phyloP scores from a whole-genome alignment of 768 basidiomycete species.

The Suillus cothurnatus region DNA sequence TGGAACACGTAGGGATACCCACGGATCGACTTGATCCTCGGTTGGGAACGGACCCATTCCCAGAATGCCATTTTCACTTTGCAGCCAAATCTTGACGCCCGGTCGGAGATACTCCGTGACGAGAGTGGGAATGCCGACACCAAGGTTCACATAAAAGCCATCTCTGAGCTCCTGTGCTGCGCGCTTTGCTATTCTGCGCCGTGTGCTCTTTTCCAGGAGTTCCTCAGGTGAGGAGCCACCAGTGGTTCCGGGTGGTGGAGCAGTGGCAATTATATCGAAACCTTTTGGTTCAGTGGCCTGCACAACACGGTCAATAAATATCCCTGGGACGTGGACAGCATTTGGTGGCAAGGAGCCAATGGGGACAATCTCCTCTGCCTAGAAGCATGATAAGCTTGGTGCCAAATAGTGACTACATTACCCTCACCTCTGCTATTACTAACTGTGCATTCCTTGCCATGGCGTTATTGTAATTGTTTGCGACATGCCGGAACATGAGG shows the following conservation, averaged over 20 bases:
- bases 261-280: slow-evolving; percentile 70
- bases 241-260: slow-evolving; percentile 39
- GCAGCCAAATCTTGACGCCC: slow-evolving; percentile 74
- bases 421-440: slow-evolving; percentile 76
- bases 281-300: slow-evolving; percentile 68
- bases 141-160: slow-evolving; percentile 80
- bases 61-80: slow-evolving; percentile 84
- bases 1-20: slow-evolving; percentile 28
- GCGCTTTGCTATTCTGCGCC: slow-evolving; percentile 71
- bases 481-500: slow-evolving; percentile 81
- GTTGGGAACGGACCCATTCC: slow-evolving; percentile 84
- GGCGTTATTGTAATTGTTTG: slow-evolving; percentile 78
- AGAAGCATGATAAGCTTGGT: background rate
- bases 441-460: slow-evolving; percentile 85
- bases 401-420: background rate
- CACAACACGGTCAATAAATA: slow-evolving; percentile 85
- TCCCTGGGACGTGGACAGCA: slow-evolving; percentile 75
- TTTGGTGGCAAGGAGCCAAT: slow-evolving; percentile 77
- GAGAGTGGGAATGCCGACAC: slow-evolving; percentile 84
- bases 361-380: slow-evolving; percentile 87
- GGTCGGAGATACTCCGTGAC: slow-evolving; percentile 72
- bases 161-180: slow-evolving; percentile 84
- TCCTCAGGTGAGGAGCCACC: slow-evolving; percentile 45
- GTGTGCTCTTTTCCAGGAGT: slow-evolving; percentile 50
- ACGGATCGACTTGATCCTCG: slow-evolving; percentile 72